Evolutionary conservation across 495 filamentous ascomycete genomes (phyloP).

Genomic region (Trichoderma gamsii): DNA sequence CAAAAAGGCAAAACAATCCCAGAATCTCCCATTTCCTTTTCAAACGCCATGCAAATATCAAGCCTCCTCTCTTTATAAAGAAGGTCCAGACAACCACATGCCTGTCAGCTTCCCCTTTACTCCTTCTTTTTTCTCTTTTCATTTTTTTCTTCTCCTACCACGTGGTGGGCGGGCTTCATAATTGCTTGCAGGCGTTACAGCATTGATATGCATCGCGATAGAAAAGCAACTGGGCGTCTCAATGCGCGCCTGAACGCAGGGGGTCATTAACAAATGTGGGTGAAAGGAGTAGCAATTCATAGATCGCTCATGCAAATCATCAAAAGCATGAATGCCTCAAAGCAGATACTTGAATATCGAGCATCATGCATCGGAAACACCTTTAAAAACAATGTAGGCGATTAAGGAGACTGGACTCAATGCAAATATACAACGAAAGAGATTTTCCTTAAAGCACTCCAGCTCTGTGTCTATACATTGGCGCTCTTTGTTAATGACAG

Average conservation of each 20-base stretch:
- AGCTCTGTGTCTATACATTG: slow-evolving; percentile 9
- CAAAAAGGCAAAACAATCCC: slow-evolving; percentile 20
- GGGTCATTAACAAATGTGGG: slow-evolving; percentile 14
- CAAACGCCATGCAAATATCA: slow-evolving; percentile 2
- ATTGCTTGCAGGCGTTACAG: background rate
- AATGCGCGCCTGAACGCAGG: background rate
- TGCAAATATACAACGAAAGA: slow-evolving; percentile 12
- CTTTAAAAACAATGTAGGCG: background rate
- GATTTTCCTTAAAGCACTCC: background rate
- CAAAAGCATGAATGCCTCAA: slow-evolving; percentile 17
- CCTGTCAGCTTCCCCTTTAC: background rate
- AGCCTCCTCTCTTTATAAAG: slow-evolving; percentile 17
- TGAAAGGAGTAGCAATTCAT: slow-evolving; percentile 16
- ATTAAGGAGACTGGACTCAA: background rate
- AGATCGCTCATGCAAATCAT: slow-evolving; percentile 22
- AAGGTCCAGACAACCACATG: slow-evolving; percentile 1
- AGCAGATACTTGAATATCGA: background rate
- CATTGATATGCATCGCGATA: background rate
- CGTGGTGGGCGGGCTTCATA: background rate
- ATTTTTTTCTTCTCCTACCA: background rate
- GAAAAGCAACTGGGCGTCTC: background rate
- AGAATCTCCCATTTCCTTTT: background rate
- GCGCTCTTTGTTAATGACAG: slow-evolving; percentile 33
- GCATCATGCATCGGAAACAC: background rate
- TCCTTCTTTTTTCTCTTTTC: background rate